Evolutionary conservation across 2,329 filamentous ascomycete genomes (phyloP), one percentile per base, ranked within the genome.

Genomic region (Hortaea sp.): DNA sequence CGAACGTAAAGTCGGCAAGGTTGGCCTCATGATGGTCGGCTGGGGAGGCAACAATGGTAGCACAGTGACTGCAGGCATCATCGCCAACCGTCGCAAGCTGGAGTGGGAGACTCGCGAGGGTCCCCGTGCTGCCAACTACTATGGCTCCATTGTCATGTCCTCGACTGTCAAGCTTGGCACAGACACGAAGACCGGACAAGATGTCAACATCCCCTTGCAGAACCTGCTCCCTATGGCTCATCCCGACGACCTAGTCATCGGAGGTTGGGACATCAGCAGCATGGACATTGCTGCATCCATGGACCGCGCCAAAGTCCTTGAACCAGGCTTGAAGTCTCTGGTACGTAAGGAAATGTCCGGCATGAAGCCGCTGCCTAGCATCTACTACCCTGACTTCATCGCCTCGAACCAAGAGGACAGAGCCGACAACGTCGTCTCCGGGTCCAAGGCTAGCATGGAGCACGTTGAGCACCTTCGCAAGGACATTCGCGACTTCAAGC

Each of bases 311-410:
- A 81, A 84, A 65, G 92, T 98, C 45, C 81, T 98, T 45, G 90
- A 97, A 73, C 92, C 92, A n/a, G 83, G 86, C 29, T 77, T 98
- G 62, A 98, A 98, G 78, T 72, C 75, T 47, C 78, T 85, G 61
- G 85, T 98, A 59, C 83, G 81, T 70, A 95, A 97, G 77, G 87
- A 97, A 72, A 90, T 97, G 88, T 73, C 81, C 51, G 74, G 75
- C 58, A 85, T 97, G 81, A 82, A 83, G 58, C 92, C 92, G 29
- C 79, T 97, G 53, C 90, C 88, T 27, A 90, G 85, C 69, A 85
- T 97, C 71, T 98, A 98, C 79, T 98, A 98, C 69, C 92, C 92
- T 1, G 92, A 97, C 70, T 98, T 98, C 75, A 98, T 98, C 63
- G 92, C 92, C 56, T 86, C 92, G 65, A 98, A 98, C 74, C 92